Evolutionary conservation across 768 basidiomycete species (phyloP), one percentile per base, ranked within the genome.

Genomic region (Tricholoma hemisulphureum): DNA sequence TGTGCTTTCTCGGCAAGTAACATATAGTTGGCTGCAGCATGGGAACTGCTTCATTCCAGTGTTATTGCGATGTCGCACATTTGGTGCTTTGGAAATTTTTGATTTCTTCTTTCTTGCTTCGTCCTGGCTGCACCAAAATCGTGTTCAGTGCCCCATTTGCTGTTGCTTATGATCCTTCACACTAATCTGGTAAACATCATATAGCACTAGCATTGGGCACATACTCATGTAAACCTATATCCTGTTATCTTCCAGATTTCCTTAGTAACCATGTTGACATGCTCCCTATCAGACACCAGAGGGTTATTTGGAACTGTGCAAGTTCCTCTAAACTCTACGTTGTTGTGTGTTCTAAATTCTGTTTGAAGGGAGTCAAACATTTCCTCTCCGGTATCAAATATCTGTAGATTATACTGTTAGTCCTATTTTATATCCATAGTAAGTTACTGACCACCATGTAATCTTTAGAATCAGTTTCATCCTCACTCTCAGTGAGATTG

Each of bases 111-210:
- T 31, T 10, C 29, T 31, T 31, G 29, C 29, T 31, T 31, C 29
- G n/a, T 68, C 66, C 58, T 70, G 69, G 31, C 58, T 62, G 56
- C 68, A 69, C 61, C 62, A 65, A 26, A 52, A 53, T 11, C 58
- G 61, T 3, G 61, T 66, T 41, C 57, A 62, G 46, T 69, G 61
- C n/a, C 69, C 69, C 13, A 9, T 58, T 57, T 65, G 58, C 21
- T 63, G 46, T 46, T n/a, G 34, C 29, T 37, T 41, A 52, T 67
- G 57, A 51, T 69, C 66, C 29, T 58, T 55, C 11, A 67, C 64
- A n/a, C 67, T 69, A 50, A 54, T 41, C 34, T 48, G 51, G 35
- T 34, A 57, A 29, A 21, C 16, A 28, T 39, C 21, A n/a, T n/a
- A 55, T 55, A 35, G 52, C 37, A 39, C 37, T 39, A 49, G 32